Evolutionary conservation across 2,329 filamentous ascomycete genomes (phyloP), one percentile per base, ranked within the genome.

Genomic region (Talaromyces sp.): DNA sequence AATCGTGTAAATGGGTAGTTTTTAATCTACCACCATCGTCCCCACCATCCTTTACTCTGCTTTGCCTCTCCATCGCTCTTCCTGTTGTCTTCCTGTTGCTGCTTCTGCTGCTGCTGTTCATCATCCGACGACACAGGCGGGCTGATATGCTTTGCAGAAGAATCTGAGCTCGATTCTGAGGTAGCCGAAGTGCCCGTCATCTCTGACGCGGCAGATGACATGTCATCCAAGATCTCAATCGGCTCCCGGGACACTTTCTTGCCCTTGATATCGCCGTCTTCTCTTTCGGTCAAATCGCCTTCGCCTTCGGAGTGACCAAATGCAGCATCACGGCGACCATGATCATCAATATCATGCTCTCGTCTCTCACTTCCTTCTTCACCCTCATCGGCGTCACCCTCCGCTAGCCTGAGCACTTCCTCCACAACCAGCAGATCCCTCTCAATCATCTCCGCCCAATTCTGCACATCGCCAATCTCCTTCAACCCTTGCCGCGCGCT

Each of bases 391-490:
- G 59, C 60, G 56, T 62, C 61, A 53, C 59, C 58, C 19, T 67
- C 65, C 35, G 71, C 75, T 60, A 71, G 61, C 63, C 70, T 68
- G 62, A 78, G 65, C 62, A 73, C 73, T 65, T 79, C 76, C 69
- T 79, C 78, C 21, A 78, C 65, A 61, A 76, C 69, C 63, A 76
- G 67, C 55, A 81, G 65, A 70, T 80, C 78, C 63, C 76, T 67
- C 68, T 81, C 85, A 67, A 87, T 78, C 76, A 86, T 77, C 76
- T 86, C 84, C 21, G 84, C 83, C 84, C 84, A 87, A 66, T 86
- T 86, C 76, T 87, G 84, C 62, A 87, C 77, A 66, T 87, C 84
- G n/a, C 85, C 85, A 63, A 86, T 78, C 71, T 86, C 83, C 70
- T 86, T 86, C 63, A 87, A 67, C 59, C 82, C 83, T 66, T 81